These are phyloP conservation scores for Skeletonema marinoi DNA, from an alignment of 108 stramenopile species.

Conservation along the genomic window DNA sequence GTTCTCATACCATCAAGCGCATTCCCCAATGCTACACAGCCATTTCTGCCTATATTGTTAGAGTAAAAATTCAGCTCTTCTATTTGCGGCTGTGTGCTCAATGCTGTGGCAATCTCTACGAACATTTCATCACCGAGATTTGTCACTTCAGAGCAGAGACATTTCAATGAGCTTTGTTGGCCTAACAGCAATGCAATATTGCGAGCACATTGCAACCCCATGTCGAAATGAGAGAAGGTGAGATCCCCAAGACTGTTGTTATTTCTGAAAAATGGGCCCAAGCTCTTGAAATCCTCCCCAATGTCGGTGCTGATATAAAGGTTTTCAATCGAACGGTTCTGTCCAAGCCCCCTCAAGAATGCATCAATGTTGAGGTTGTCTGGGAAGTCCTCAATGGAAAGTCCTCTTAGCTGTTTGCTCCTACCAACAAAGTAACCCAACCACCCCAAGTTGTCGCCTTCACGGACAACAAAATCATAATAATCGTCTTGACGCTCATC, in stretches of 20 bases:
- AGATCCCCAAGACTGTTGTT: background rate
- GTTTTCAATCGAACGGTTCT: background rate
- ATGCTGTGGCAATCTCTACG: background rate
- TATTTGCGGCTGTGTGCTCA: background rate
- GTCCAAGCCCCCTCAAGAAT: background rate
- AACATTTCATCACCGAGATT: background rate
- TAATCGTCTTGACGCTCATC: too few relatives aligned
- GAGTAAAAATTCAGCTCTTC: background rate
- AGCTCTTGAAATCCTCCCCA: background rate
- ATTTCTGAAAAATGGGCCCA: background rate
- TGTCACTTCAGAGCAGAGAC: background rate
- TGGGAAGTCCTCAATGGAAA: too few relatives aligned
- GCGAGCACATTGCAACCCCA: background rate
- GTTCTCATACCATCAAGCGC: background rate
- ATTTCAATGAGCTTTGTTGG: background rate
- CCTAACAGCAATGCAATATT: background rate
- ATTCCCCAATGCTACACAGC: background rate
- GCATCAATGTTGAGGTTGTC: background rate
- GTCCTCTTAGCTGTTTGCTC: too few relatives aligned
- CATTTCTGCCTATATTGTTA: background rate
- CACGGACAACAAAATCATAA: too few relatives aligned
- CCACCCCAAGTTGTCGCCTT: too few relatives aligned
- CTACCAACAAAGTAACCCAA: too few relatives aligned
- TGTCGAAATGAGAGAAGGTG: background rate
- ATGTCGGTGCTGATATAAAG: background rate